These are phyloP conservation scores for Saururus chinensis DNA, from an alignment of 164 flowering plant genomes.

Conservation along the genomic window DNA sequence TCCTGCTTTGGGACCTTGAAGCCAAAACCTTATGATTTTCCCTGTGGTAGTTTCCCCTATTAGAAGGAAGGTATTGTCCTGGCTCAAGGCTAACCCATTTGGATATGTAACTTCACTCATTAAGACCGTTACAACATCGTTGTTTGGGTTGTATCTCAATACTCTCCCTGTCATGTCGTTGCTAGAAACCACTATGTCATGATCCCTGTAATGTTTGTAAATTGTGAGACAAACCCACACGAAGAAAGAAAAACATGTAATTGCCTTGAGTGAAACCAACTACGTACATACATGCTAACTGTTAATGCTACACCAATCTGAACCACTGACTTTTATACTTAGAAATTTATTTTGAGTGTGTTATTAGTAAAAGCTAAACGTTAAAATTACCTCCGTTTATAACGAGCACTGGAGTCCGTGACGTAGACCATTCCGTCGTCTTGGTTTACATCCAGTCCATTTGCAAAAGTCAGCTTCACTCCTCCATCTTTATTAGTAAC, in stretches of 20 bases:
- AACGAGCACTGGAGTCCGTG: slow-evolving; percentile 28
- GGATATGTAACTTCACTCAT: not conserved
- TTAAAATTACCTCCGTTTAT: slow-evolving; percentile 22
- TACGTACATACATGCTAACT: too few species aligned
- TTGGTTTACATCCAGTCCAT: slow-evolving; percentile 25
- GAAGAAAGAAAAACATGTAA: not conserved
- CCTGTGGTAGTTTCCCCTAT: not conserved
- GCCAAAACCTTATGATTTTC: not conserved
- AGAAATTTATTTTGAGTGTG: too few species aligned
- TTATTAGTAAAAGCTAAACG: too few species aligned
- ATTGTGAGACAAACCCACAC: too few species aligned
- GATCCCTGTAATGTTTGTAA: not conserved
- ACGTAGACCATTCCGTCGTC: slow-evolving; percentile 25
- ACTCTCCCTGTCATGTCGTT: slow-evolving; percentile 33
- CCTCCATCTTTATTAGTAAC: slow-evolving; percentile 2
- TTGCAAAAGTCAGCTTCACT: slow-evolving; percentile 14
- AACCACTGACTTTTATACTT: too few species aligned
- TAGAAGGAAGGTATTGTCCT: not conserved
- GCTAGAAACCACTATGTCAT: not conserved
- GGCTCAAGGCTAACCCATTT: not conserved
- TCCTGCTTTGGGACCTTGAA: not conserved
- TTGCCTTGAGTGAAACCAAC: not conserved
- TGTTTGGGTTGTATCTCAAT: slow-evolving; percentile 7
- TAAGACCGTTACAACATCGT: not conserved
- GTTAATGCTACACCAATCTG: too few species aligned